A percentile compares a stretch with the other conserved stretches of the same genome.
Conservation (phyloP, 768 basidiomycete genomes). For the Grammothele lineata region DNA sequence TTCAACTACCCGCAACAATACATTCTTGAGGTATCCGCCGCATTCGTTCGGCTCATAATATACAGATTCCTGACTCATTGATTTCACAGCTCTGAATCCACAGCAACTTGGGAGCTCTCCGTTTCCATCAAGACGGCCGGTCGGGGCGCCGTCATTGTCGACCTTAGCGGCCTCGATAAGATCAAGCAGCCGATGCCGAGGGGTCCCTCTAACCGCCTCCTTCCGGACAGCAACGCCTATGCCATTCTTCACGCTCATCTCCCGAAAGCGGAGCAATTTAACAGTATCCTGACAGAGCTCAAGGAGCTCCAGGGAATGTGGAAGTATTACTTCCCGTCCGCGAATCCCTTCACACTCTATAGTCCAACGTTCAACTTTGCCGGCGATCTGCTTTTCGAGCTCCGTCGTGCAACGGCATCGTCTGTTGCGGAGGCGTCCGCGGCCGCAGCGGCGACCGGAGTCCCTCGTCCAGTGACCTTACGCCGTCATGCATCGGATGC, state of each 20-base stretch:
- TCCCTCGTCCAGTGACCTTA: too few relatives aligned
- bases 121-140: neutral
- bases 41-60: neutral
- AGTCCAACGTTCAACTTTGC: conserved; percentile 27
- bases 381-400: conserved; percentile 30
- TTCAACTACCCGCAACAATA: neutral
- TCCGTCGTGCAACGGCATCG: too few relatives aligned
- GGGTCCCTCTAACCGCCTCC: neutral
- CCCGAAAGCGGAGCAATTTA: conserved; percentile 10
- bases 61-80: neutral
- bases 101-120: neutral
- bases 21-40: neutral
- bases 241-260: conserved; percentile 16
- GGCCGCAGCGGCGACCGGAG: too few relatives aligned
- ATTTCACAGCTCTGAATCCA: neutral
- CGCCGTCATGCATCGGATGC: too few relatives aligned
- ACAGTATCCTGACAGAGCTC: conserved; percentile 20
- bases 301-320: conserved; percentile 26
- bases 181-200: neutral
- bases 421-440: neutral
- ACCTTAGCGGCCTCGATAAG: neutral
- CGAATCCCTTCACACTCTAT: conserved; percentile 22
- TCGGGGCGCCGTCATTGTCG: neutral
- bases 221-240: neutral
- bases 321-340: conserved; percentile 21